Base-by-base conservation (phyloP, 2,329 filamentous ascomycete species). In the Coniochaeta hoffmannii region DNA sequence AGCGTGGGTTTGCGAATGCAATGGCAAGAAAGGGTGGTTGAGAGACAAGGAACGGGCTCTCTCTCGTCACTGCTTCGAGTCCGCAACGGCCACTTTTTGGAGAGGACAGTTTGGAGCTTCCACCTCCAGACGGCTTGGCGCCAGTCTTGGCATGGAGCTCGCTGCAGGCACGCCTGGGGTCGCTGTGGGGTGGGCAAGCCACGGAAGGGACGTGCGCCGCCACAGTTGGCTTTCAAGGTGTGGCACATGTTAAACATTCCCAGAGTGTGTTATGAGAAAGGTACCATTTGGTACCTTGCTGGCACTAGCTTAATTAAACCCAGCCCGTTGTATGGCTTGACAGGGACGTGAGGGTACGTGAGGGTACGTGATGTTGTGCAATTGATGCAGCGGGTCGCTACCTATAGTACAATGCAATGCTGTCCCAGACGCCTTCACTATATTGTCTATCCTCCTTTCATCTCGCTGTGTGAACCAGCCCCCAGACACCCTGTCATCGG, bases 61-160 rank as follows among this genome's bases (percentile, higher is more conserved):
- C 24, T 34, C 52, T 50, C 49, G 24, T 55, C 38, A 44, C 49
- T 58, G 19, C 38, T 52, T 53, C 35, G 52, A 49, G 35, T 46
- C 36, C 19, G n/a, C 10, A 17, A 32, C 50, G 49, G 35, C 41
- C 35, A 54, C 38, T 35, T 52, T 54, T 57, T 59, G 58, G 56
- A 60, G 58, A 61, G 61, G 61, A 62, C 61, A 62, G 58, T 59
- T 62, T 60, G 58, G 56, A 60, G 56, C 58, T 61, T 58, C 58
- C 44, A 22, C 54, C 12, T 32, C 34, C 26, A 51, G 50, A 46
- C 22, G 55, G 36, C 17, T 35, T 38, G 51, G 50, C 31, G 41
- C 31, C 9, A 22, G 51, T 51, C 55, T 56, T 56, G 55, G 55
- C 55, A 46, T 34, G 46, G 50, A 28, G 15, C 9, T n/a, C n/a